phyloP scores from a whole-genome alignment of 2,329 filamentous ascomycete species.

The Plectosphaerella plurivora region DNA sequence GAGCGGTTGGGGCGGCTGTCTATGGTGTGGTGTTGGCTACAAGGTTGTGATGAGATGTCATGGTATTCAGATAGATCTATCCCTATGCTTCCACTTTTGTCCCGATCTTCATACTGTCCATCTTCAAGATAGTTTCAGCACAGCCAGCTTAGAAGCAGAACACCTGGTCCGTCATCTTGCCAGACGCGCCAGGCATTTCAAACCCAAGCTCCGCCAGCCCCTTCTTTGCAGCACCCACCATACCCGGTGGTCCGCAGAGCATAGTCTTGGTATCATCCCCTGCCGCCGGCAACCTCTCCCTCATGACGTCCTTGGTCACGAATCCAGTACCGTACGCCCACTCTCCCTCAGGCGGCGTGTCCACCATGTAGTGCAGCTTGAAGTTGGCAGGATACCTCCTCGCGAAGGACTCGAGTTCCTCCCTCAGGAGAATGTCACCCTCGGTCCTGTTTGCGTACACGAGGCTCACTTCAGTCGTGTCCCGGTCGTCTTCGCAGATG shows the following conservation, averaged over 20 bases:
- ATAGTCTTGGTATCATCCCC: slow-evolving; percentile 44
- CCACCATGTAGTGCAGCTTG: slow-evolving; percentile 51
- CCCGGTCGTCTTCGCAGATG: slow-evolving; percentile 56
- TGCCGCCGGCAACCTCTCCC: slow-evolving; percentile 40
- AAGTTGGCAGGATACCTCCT: slow-evolving; percentile 47
- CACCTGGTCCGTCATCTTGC: slow-evolving; percentile 50
- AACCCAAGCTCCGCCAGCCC: slow-evolving; percentile 44
- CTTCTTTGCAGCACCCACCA: slow-evolving; percentile 55
- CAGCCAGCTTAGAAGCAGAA: slow-evolving; percentile 40
- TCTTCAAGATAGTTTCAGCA: no score
- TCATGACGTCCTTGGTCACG: slow-evolving; percentile 46
- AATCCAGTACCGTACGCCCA: slow-evolving; percentile 47
- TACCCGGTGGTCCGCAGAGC: slow-evolving; percentile 57
- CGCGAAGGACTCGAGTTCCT: slow-evolving; percentile 51
- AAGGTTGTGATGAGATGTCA: no score
- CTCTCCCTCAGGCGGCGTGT: slow-evolving; percentile 31
- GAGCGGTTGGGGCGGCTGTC: no score
- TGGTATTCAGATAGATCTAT: no score
- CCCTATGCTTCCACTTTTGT: no score
- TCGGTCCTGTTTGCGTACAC: slow-evolving; percentile 56
- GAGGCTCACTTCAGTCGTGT: slow-evolving; percentile 48
- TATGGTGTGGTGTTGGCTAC: no score
- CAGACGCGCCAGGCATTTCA: slow-evolving; percentile 40
- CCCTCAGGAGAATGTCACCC: slow-evolving; percentile 53
- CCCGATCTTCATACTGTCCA: no score